Evolutionary conservation across 176 grass and related monocot species (phyloP).

Genomic region (maize (Zea mays)): DNA sequence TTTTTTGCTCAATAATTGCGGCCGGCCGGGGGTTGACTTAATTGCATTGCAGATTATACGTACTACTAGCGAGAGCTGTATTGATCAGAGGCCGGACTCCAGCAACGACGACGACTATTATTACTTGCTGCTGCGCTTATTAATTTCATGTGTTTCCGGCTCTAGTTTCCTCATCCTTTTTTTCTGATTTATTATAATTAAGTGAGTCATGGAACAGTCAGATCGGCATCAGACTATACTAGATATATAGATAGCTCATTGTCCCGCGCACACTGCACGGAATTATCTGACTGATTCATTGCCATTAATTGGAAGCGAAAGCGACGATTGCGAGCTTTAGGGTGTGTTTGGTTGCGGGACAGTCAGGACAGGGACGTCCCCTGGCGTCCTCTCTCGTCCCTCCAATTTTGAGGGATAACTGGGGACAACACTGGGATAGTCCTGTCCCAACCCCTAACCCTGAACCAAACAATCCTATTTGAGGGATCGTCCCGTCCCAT

Average conservation of each 20-base stretch:
- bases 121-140: background rate
- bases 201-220: constrained; percentile 1
- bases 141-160: background rate
- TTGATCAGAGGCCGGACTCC: constrained; percentile 8
- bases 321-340: background rate
- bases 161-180: background rate
- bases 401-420: too few relatives aligned
- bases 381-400: too few relatives aligned
- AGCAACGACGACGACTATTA: background rate
- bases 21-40: constrained; percentile 21
- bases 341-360: too few relatives aligned
- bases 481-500: too few relatives aligned
- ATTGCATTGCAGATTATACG: background rate
- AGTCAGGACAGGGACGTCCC: too few relatives aligned
- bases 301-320: background rate
- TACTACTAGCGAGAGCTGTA: background rate
- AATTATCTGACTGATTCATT: constrained; percentile 14
- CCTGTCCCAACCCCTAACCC: too few relatives aligned
- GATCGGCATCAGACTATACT: constrained; percentile 9
- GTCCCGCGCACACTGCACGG: background rate
- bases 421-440: too few relatives aligned
- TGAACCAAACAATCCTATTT: too few relatives aligned
- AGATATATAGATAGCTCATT: background rate
- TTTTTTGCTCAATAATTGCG: constrained; percentile 42
- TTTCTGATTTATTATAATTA: too few relatives aligned